These are phyloP conservation scores for Trichoderma asperelloides DNA, from an alignment of 495 filamentous ascomycete species.

Conservation along the genomic window DNA sequence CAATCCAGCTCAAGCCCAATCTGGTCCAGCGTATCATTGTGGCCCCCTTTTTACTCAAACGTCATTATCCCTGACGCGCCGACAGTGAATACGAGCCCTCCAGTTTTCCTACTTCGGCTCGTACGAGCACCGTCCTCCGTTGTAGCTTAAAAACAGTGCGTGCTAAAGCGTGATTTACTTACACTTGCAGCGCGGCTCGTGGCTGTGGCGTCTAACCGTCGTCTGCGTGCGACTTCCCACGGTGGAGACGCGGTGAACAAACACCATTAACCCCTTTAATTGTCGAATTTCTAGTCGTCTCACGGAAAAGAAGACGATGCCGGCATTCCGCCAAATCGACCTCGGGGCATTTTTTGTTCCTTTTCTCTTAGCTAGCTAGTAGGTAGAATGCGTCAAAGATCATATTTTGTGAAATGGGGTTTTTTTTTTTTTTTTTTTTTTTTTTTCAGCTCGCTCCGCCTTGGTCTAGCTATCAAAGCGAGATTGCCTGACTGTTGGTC, in stretches of 20 bases:
- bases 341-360: neutral
- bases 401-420: neutral
- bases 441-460: neutral
- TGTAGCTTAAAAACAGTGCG: neutral
- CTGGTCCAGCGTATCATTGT: neutral
- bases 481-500: neutral
- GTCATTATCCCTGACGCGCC: neutral
- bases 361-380: neutral
- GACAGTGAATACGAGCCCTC: constrained; percentile 1
- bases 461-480: neutral
- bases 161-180: neutral
- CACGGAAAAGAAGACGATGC: neutral
- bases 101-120: neutral
- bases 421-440: too few relatives aligned
- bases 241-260: constrained; percentile 6
- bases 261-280: constrained; percentile 1
- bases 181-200: neutral
- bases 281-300: neutral
- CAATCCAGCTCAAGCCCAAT: neutral
- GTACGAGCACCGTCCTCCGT: neutral
- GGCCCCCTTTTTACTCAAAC: neutral
- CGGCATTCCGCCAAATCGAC: neutral
- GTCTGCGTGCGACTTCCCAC: neutral
- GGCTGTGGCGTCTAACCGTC: neutral
- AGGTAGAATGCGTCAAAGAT: neutral